These are phyloP conservation scores for Naegleria lovaniensis DNA, from an alignment of 208 protist species.

Conservation along the genomic window DNA sequence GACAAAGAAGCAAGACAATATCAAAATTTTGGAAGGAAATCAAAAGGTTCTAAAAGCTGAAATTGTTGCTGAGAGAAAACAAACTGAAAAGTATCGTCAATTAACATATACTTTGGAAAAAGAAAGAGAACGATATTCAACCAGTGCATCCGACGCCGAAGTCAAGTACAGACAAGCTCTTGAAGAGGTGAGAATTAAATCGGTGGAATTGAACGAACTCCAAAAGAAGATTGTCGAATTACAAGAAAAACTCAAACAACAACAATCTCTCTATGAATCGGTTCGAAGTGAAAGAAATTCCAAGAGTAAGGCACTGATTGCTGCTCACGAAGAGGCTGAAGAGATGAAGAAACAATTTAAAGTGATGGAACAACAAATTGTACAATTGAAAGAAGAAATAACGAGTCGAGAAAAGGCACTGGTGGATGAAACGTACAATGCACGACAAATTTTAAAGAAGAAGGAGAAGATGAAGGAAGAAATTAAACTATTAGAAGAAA, in stretches of 20 bases:
- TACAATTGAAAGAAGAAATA: slow-evolving; percentile 86
- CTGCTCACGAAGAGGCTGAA: slow-evolving; percentile 84
- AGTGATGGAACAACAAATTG: slow-evolving; percentile 85
- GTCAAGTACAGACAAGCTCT: slow-evolving; percentile 77
- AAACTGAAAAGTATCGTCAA: slow-evolving; percentile 78
- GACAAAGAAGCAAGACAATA: slow-evolving; percentile 57
- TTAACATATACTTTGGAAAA: slow-evolving; percentile 81
- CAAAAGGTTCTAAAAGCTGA: slow-evolving; percentile 74
- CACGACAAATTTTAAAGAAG: slow-evolving; percentile 62
- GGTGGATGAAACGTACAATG: slow-evolving; percentile 65
- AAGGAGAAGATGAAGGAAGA: slow-evolving; percentile 50
- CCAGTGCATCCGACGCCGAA: slow-evolving; percentile 61
- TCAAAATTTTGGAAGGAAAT: slow-evolving; percentile 74
- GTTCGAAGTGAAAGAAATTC: slow-evolving; percentile 89
- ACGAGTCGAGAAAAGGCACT: slow-evolving; percentile 79
- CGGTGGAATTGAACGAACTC: slow-evolving; percentile 67
- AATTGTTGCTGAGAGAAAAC: slow-evolving; percentile 66
- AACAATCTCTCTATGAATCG: slow-evolving; percentile 90
- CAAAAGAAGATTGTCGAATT: slow-evolving; percentile 73
- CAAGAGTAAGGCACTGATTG: slow-evolving; percentile 89
- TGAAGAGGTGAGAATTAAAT: slow-evolving; percentile 77
- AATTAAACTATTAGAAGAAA: slow-evolving; percentile 37
- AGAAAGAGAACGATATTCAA: slow-evolving; percentile 64
- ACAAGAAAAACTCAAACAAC: slow-evolving; percentile 87
- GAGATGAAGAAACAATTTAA: slow-evolving; percentile 85